phyloP scores from a whole-genome alignment of 768 basidiomycete genomes.

The Vararia minispora region DNA sequence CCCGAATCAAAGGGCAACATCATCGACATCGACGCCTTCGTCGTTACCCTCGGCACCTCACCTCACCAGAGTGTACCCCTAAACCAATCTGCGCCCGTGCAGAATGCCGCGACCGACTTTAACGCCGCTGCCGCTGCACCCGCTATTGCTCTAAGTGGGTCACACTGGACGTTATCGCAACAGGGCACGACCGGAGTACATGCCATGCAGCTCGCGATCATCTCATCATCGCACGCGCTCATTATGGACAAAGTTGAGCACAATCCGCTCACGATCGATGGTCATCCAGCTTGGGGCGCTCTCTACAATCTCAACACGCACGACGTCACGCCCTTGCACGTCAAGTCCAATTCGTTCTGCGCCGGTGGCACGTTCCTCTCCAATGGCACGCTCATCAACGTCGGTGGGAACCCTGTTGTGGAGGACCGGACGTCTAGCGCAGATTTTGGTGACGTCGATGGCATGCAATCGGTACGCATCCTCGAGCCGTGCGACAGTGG shows the following conservation, averaged over 20 bases:
- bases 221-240: slow-evolving; percentile 60
- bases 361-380: slow-evolving; percentile 70
- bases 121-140: slow-evolving; percentile 4
- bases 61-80: background rate
- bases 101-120: slow-evolving; percentile 10
- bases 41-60: slow-evolving; percentile 39
- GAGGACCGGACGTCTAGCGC: slow-evolving; percentile 49
- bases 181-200: slow-evolving; percentile 64
- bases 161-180: slow-evolving; percentile 47
- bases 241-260: slow-evolving; percentile 82
- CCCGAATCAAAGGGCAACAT: slow-evolving; percentile 23
- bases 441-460: slow-evolving; percentile 68
- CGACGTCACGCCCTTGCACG: slow-evolving; percentile 44
- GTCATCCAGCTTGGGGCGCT: slow-evolving; percentile 76
- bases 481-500: slow-evolving; percentile 53
- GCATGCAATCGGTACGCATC: slow-evolving; percentile 62
- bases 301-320: slow-evolving; percentile 61
- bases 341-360: slow-evolving; percentile 80
- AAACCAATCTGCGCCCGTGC: slow-evolving; percentile 1
- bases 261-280: slow-evolving; percentile 61
- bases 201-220: slow-evolving; percentile 66
- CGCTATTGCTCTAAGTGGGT: slow-evolving; percentile 6
- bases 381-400: slow-evolving; percentile 69
- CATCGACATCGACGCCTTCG: slow-evolving; percentile 54
- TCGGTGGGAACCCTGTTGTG: slow-evolving; percentile 76